Evolutionary conservation across 2,329 filamentous ascomycete genomes (phyloP).

Genomic region (Aspergillus pseudotamarii): DNA sequence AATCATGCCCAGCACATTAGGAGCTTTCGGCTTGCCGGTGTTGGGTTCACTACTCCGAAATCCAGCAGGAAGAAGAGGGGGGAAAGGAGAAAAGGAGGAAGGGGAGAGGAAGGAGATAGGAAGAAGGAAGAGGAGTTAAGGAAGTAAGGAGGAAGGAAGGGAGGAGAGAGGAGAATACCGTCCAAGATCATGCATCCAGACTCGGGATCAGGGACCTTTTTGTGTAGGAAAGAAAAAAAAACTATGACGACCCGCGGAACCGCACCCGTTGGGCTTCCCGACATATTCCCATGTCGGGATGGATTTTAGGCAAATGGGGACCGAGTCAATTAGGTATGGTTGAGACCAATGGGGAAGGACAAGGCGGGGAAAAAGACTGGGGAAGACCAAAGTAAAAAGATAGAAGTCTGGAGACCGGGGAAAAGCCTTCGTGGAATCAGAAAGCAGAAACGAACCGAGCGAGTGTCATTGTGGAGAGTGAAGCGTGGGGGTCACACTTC

Average conservation of each 20-base stretch:
- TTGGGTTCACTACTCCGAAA: neutral
- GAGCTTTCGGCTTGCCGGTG: neutral
- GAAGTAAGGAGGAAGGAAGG: neutral
- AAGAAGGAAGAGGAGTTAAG: neutral
- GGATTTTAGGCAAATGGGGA: conserved; percentile 2
- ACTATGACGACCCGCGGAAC: conserved; percentile 1
- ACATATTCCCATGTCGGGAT: conserved; percentile 1
- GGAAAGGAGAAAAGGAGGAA: neutral
- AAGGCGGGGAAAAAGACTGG: conserved; percentile 15
- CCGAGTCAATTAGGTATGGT: neutral
- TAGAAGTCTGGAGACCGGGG: conserved; percentile 9
- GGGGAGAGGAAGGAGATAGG: neutral
- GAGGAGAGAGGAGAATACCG: conserved; percentile 1
- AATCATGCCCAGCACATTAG: neutral
- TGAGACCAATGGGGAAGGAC: conserved; percentile 16
- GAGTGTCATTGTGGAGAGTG: neutral
- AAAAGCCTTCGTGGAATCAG: conserved; percentile 7
- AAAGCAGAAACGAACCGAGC: neutral
- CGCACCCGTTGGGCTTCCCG: conserved; percentile 7
- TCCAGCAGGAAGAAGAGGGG: neutral
- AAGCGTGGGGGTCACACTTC: neutral
- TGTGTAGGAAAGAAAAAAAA: neutral
- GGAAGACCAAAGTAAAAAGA: conserved; percentile 9
- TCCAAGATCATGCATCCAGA: neutral
- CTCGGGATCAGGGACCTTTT: conserved; percentile 14